These are phyloP conservation scores for Carex myosuroides DNA, from an alignment of 176 grass and related monocot species.

Conservation along the genomic window DNA sequence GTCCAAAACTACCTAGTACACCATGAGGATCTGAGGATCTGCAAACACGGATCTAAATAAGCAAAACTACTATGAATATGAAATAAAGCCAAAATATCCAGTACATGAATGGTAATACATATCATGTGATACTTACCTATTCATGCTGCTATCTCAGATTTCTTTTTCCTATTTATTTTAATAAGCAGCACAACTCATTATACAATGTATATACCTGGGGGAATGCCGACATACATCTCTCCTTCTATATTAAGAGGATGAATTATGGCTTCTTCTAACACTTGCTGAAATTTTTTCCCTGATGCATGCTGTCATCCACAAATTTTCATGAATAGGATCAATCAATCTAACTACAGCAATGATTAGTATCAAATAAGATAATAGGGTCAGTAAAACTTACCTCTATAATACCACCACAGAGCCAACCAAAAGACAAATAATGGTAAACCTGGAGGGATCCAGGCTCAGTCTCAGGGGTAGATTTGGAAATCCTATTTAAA, in stretches of 20 bases:
- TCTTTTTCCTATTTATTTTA: neutral
- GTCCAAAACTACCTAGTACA: neutral
- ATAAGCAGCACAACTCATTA: neutral
- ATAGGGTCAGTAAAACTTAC: slow-evolving; percentile 27
- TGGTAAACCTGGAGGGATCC: slow-evolving; percentile 83
- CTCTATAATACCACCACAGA: slow-evolving; percentile 95
- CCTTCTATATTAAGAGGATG: slow-evolving; percentile 90
- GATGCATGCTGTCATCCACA: slow-evolving; percentile 64
- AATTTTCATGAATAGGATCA: slow-evolving; percentile 19
- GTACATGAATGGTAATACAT: neutral
- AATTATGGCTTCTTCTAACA: slow-evolving; percentile 87
- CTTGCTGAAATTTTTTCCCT: slow-evolving; percentile 90
- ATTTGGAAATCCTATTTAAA: slow-evolving; percentile 38
- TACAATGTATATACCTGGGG: slow-evolving; percentile 50
- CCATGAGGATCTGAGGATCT: neutral
- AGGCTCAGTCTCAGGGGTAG: slow-evolving; percentile 68
- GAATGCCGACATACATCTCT: slow-evolving; percentile 93
- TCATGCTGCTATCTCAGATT: neutral
- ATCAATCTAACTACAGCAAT: neutral
- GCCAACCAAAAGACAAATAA: slow-evolving; percentile 95
- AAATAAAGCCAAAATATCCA: neutral
- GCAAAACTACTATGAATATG: neutral
- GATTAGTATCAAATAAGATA: slow-evolving; percentile 17
- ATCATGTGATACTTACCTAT: neutral
- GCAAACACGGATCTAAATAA: neutral